Percentiles rank a stretch among this genome's conserved stretches.
phyloP scores from a whole-genome alignment of 805 yeast species.

The Wickerhamomyces pijperi region DNA sequence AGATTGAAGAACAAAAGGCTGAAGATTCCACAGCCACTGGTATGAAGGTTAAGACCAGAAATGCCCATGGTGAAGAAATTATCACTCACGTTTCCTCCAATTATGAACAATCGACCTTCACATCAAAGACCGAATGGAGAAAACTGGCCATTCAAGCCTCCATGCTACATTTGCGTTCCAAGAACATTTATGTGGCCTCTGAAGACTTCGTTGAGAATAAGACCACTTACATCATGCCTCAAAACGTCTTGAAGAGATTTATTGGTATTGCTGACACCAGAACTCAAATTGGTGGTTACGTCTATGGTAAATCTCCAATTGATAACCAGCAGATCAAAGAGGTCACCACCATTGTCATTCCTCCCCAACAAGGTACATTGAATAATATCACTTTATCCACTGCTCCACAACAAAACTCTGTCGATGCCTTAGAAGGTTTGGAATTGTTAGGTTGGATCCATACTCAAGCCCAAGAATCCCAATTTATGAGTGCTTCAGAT shows the following conservation, averaged over 20 bases:
- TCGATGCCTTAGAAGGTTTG: constrained; percentile 41
- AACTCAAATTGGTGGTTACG: constrained; percentile 69
- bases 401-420: constrained; percentile 31
- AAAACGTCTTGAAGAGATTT: constrained; percentile 66
- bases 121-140: constrained; percentile 88
- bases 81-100: constrained; percentile 85
- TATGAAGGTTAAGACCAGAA: constrained; percentile 72
- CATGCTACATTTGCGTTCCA: constrained; percentile 60
- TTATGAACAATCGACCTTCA: constrained; percentile 76
- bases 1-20: constrained; percentile 44
- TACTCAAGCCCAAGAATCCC: constrained; percentile 61
- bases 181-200: constrained; percentile 61
- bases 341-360: constrained; percentile 59
- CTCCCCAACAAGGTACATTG: constrained; percentile 79
- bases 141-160: constrained; percentile 71
- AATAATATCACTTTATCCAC: constrained; percentile 32
- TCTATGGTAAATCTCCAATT: constrained; percentile 71
- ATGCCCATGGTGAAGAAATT: constrained; percentile 94
- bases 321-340: constrained; percentile 72
- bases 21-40: constrained; percentile 29
- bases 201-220: constrained; percentile 50
- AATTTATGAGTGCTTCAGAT: constrained; percentile 59
- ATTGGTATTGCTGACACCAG: constrained; percentile 73
- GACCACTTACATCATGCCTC: constrained; percentile 70
- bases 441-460: constrained; percentile 94